Conservation (phyloP, 345 rosid species). For the Pelargonium nanum region DNA sequence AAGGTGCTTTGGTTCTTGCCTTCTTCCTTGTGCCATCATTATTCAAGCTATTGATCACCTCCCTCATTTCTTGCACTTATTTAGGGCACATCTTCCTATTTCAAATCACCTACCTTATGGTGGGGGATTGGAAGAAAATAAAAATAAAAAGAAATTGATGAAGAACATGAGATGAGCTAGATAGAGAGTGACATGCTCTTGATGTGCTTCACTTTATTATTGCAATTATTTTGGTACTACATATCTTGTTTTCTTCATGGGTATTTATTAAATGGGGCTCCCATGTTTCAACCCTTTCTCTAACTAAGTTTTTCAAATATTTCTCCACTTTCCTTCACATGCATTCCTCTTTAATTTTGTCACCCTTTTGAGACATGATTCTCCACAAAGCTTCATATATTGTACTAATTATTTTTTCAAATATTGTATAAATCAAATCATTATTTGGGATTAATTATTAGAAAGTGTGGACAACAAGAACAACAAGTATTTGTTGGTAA, state of each 20-base stretch:
- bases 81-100: not conserved
- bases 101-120: not conserved
- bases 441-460: no score
- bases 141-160: not conserved
- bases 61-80: no score
- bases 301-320: no score
- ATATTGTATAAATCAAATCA: no score
- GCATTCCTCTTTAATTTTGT: not conserved
- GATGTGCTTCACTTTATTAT: not conserved
- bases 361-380: not conserved
- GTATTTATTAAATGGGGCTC: not conserved
- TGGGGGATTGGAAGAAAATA: not conserved
- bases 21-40: no score
- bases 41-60: no score
- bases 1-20: no score
- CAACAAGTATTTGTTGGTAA: no score
- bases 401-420: not conserved
- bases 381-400: not conserved
- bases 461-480: no score
- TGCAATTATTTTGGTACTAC: not conserved
- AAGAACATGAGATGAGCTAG: no score
- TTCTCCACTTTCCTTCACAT: not conserved
- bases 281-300: not conserved
- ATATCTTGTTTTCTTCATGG: not conserved
- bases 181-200: not conserved